phyloP scores from a whole-genome alignment of 2,329 filamentous ascomycete species.

The Penicillium sp. region DNA sequence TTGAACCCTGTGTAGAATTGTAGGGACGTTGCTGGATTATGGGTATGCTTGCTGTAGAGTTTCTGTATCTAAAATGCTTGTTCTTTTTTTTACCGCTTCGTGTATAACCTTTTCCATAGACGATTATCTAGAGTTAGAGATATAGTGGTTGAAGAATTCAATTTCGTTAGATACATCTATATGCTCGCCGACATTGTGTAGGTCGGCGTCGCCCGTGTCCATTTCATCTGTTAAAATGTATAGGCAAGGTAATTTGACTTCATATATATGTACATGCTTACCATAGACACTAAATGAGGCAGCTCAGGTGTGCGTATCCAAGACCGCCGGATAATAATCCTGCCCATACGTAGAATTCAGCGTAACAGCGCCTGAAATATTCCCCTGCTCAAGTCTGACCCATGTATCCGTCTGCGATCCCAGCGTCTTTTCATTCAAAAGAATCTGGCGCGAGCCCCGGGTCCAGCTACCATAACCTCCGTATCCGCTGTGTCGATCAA shows the following conservation, averaged over 20 bases:
- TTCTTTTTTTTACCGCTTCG: neutral
- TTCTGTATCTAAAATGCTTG: neutral
- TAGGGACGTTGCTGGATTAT: neutral
- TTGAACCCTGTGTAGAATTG: neutral
- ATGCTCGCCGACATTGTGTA: no score
- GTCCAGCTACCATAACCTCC: constrained; percentile 65
- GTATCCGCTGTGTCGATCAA: constrained; percentile 65
- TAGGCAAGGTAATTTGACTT: no score
- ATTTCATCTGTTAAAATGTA: no score
- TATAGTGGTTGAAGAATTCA: no score
- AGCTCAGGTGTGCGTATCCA: constrained; percentile 1
- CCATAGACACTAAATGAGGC: no score
- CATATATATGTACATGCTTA: no score
- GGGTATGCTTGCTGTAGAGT: neutral
- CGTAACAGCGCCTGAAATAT: constrained; percentile 48
- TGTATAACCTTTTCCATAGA: no score
- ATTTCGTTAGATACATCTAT: no score
- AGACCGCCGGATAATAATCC: constrained; percentile 47
- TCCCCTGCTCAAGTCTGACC: constrained; percentile 57
- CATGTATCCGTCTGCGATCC: constrained; percentile 52
- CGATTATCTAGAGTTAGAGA: no score
- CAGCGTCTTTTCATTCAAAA: constrained; percentile 44
- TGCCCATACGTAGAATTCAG: constrained; percentile 59
- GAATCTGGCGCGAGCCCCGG: constrained; percentile 57
- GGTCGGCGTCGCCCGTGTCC: no score